Evolutionary conservation across 2,329 filamentous ascomycete species (phyloP).

Genomic region (Xylaria sp.): DNA sequence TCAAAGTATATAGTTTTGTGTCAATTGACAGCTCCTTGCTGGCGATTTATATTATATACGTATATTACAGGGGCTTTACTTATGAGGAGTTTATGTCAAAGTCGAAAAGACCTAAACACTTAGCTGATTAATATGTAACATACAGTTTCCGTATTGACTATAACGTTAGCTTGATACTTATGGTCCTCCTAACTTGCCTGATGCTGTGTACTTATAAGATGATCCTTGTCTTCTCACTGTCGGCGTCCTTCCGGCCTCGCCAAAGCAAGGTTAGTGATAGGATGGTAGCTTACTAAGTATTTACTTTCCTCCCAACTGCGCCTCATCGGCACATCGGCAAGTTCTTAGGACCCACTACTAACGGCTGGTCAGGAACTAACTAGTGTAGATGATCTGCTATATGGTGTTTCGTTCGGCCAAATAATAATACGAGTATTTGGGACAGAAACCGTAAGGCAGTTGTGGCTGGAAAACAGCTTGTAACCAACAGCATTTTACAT

Average conservation of each 20-base stretch:
- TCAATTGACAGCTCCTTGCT: neutral
- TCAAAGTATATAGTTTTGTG: neutral
- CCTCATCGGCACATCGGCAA: slow-evolving; percentile 5
- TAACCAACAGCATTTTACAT: neutral
- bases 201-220: neutral
- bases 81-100: neutral
- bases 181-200: neutral
- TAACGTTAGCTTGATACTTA: slow-evolving; percentile 13
- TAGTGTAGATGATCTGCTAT: neutral
- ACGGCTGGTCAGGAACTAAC: neutral
- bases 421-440: neutral
- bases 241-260: slow-evolving; percentile 27
- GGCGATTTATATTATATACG: neutral
- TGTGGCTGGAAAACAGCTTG: neutral
- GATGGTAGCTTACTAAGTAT: slow-evolving; percentile 20
- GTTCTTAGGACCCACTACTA: neutral
- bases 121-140: neutral
- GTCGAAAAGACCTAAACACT: neutral
- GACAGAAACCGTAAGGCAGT: neutral
- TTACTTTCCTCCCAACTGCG: neutral
- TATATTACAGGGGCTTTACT: neutral
- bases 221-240: slow-evolving; percentile 28
- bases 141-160: neutral
- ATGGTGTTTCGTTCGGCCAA: neutral
- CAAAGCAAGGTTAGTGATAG: slow-evolving; percentile 22